Evolutionary conservation across 768 basidiomycete genomes (phyloP), one percentile per base, ranked within the genome.

Genomic region (Suillus cothurnatus): DNA sequence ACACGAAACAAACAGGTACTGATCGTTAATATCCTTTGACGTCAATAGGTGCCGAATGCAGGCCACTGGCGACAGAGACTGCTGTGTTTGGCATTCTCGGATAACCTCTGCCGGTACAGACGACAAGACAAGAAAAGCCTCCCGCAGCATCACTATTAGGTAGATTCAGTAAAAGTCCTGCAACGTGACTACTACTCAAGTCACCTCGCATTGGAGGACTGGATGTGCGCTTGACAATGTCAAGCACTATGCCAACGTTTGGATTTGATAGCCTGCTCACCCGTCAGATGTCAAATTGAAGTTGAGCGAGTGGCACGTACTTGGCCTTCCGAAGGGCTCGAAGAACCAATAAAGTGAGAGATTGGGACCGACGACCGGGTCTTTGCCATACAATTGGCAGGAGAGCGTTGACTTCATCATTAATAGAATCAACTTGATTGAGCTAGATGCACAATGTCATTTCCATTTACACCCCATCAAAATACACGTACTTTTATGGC

Each of bases 1-100:
- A 67, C 91, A 92, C 2, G 81, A 78, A 14, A 94, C 71, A 69
- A 93, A 92, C 7, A 89, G 70, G 74, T 89, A 89, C 61, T 86
- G 76, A 50, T 89, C 85, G 69, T 91, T 89, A 2, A 83, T 78
- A 61, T 87, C 80, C 8, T 77, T 71, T 0, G 89, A 90, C 1
- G 76, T 79, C 36, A 94, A 77, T n/a, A 91, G 77, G 61, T 81
- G 78, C 3, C 87, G 85, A 58, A 94, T 83, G 63, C 74, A 72
- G 15, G 79, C 74, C 17, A 88, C 75, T 58, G 84, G 78, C 32
- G 63, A 64, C 43, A 68, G 61, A 55, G 70, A 65, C 31, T 28
- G 36, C 6, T 50, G 52, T 6, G 26, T 61, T 52, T 64, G 68
- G 32, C 57, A 71, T 64, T 71, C 63, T 14, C 63, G 63, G 26